Evolutionary conservation across 1,284 basidiomycete genomes (phyloP).

Genomic region (Kalmanozyma brasiliensis): DNA sequence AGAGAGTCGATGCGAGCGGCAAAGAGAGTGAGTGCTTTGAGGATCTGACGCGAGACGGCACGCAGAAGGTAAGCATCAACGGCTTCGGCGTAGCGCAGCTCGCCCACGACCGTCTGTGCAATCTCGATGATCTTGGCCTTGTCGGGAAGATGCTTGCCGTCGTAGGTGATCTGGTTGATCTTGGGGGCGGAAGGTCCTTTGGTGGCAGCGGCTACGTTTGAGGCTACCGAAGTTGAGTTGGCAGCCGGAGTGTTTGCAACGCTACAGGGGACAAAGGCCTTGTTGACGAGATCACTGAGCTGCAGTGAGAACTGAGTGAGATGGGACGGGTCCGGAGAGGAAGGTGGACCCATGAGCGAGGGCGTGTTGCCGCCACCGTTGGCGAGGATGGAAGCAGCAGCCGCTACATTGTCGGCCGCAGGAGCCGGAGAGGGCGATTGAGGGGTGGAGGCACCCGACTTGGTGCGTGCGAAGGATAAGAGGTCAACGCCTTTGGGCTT

Average conservation of each 20-base stretch:
- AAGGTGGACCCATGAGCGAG: slow-evolving; percentile 41
- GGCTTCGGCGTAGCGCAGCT: slow-evolving; percentile 58
- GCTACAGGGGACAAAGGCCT: slow-evolving; percentile 59
- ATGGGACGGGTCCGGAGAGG: slow-evolving; percentile 58
- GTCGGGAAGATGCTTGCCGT: slow-evolving; percentile 58
- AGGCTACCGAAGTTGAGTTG: slow-evolving; percentile 30
- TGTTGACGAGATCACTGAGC: slow-evolving; percentile 65
- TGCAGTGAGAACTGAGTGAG: slow-evolving; percentile 61
- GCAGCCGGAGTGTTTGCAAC: slow-evolving; percentile 16
- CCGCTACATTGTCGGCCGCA: slow-evolving; percentile 25
- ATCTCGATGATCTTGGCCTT: slow-evolving; percentile 60
- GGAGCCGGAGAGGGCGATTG: slow-evolving; percentile 15
- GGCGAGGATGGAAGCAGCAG: slow-evolving; percentile 29
- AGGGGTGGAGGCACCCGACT: slow-evolving; percentile 41
- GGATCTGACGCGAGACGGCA: slow-evolving; percentile 62
- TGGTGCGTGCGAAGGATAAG: slow-evolving; percentile 38
- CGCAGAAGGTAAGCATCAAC: slow-evolving; percentile 65
- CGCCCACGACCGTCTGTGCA: slow-evolving; percentile 57
- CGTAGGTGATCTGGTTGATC: slow-evolving; percentile 57
- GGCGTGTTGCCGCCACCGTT: slow-evolving; percentile 8
- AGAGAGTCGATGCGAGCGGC: slow-evolving; percentile 64
- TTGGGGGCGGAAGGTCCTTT: slow-evolving; percentile 47
- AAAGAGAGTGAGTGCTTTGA: slow-evolving; percentile 66
- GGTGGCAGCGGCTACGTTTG: slow-evolving; percentile 49
- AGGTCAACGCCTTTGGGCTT: slow-evolving; percentile 52